phyloP scores from a whole-genome alignment of 495 filamentous ascomycete species.

The Xylona heveae region DNA sequence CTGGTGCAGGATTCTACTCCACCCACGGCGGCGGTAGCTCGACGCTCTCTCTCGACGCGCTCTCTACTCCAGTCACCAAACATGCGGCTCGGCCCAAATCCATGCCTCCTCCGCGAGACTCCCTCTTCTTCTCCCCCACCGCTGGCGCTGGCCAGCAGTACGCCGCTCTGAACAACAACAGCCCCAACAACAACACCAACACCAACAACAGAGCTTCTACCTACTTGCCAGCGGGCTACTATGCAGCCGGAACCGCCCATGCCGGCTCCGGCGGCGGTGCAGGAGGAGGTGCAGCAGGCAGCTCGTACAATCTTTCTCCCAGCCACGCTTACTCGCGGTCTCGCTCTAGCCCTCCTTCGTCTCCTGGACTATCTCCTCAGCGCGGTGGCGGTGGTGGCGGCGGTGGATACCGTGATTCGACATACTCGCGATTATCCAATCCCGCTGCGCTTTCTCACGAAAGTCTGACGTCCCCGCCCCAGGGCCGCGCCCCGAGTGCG shows the following conservation, averaged over 20 bases:
- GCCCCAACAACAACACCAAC: slow-evolving; percentile 16
- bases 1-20: slow-evolving; percentile 22
- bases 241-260: slow-evolving; percentile 49
- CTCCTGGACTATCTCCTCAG: slow-evolving; percentile 31
- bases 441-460: slow-evolving; percentile 14
- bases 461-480: slow-evolving; percentile 42
- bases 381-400: too few relatives aligned
- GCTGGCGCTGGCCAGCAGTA: slow-evolving; percentile 42
- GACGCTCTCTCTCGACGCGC: slow-evolving; percentile 34
- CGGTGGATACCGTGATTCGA: slow-evolving; percentile 13
- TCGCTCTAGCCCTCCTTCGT: slow-evolving; percentile 40
- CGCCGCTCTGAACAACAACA: too few relatives aligned
- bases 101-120: slow-evolving; percentile 22
- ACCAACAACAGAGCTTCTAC: slow-evolving; percentile 33
- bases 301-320: slow-evolving; percentile 31
- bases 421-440: slow-evolving; percentile 12
- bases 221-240: slow-evolving; percentile 86
- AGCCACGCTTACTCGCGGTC: slow-evolving; percentile 25
- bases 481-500: slow-evolving; percentile 66
- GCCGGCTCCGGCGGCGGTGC: slow-evolving; percentile 25
- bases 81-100: slow-evolving; percentile 19
- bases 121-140: slow-evolving; percentile 88
- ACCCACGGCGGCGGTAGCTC: slow-evolving; percentile 34
- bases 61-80: too few relatives aligned
- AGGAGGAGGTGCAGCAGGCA: slow-evolving; percentile 25